phyloP scores from a whole-genome alignment of 345 rosid genomes.

The Boechera divaricarpa region DNA sequence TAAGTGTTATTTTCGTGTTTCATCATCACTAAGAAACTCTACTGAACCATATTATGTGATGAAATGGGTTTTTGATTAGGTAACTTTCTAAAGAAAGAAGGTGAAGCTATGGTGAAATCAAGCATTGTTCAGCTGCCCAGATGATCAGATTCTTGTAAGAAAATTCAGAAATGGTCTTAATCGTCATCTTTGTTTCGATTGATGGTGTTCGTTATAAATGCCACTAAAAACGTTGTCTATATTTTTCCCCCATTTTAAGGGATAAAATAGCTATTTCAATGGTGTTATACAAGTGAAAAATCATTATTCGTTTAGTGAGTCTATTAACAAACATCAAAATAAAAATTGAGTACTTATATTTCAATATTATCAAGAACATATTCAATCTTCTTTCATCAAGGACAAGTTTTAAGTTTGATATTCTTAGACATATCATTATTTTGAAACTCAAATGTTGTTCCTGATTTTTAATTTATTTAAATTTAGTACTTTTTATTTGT shows the following conservation, averaged over 20 bases:
- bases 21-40: constrained; percentile 4
- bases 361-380: not conserved
- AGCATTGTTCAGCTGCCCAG: constrained; percentile 36
- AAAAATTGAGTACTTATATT: not conserved
- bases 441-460: not conserved
- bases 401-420: too few relatives aligned
- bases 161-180: not conserved
- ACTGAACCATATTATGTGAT: not conserved
- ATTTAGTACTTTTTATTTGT: not conserved
- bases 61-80: constrained; percentile 26
- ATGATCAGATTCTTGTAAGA: constrained; percentile 25
- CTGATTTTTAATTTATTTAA: not conserved
- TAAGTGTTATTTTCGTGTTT: not conserved
- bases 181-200: not conserved
- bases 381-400: not conserved
- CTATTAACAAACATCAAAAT: not conserved
- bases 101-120: constrained; percentile 23
- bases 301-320: not conserved
- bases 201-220: not conserved
- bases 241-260: not conserved
- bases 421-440: not conserved
- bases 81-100: constrained; percentile 31
- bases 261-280: not conserved
- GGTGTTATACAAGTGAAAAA: not conserved
- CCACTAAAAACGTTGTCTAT: not conserved